Evolutionary conservation across 768 basidiomycete species (phyloP), one percentile per base, ranked within the genome.

Genomic region (Krasilnikovozyma curviuscula): DNA sequence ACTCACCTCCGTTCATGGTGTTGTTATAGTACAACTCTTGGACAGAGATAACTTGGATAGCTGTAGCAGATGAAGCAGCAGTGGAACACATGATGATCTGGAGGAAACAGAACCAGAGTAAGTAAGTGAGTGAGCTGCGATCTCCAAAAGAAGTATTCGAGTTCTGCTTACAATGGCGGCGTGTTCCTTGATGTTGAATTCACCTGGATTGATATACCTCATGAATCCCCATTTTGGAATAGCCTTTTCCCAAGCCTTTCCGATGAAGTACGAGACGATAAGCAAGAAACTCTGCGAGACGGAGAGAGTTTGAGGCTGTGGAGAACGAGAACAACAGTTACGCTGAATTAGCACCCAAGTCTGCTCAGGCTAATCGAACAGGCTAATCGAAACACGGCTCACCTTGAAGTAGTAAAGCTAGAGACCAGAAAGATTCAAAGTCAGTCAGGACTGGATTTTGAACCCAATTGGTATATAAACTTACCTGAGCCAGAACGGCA

Each of bases 21-120:
- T n/a, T n/a, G n/a, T n/a, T n/a, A n/a, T n/a, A n/a, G n/a, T n/a
- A n/a, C n/a, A n/a, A n/a, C n/a, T n/a, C n/a, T n/a, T n/a, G 56
- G 9, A 66, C 65, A 33, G 65, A 61, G 45, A 66, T 59, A 38
- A 66, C 61, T 44, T 66, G 60, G 38, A 61, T 63, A 24, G 61
- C 65, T 23, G 60, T 59, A 23, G 64, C 64, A 10, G 59, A 61
- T 23, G 53, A 55, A 37, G 63, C 59, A 24, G 65, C 63, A 9
- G 63, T 62, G 14, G 57, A 61, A 32, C 54, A 53, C 59, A 61
- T 61, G 53, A 62, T 63, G 41, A 63, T n/a, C n/a, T n/a, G n/a
- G n/a, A n/a, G n/a, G n/a, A n/a, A n/a, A n/a, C n/a, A n/a, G n/a
- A n/a, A n/a, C n/a, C n/a, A n/a, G n/a, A n/a, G n/a, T n/a, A n/a